phyloP scores from a whole-genome alignment of 176 grass and related monocot genomes.

The Areca catechu region DNA sequence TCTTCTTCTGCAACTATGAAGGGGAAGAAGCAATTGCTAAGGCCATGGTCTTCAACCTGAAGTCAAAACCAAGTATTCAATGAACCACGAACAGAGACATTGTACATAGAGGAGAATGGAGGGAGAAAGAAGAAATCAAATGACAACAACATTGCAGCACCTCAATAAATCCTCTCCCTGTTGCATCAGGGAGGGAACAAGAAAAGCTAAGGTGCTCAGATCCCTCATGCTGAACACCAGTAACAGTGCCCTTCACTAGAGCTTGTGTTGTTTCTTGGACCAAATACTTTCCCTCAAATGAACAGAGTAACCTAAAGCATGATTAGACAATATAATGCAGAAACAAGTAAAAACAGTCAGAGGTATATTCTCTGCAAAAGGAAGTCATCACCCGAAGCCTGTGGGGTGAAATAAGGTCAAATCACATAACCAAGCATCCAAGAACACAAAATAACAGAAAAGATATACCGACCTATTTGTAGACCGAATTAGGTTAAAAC shows the following conservation, averaged over 20 bases:
- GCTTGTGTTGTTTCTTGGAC: slow-evolving; percentile 48
- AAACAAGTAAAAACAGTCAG: neutral
- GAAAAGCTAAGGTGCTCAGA: slow-evolving; percentile 64
- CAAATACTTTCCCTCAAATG: slow-evolving; percentile 74
- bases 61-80: neutral
- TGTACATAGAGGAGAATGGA: slow-evolving; percentile 19
- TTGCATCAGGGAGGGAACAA: slow-evolving; percentile 58
- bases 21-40: slow-evolving; percentile 66
- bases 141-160: slow-evolving; percentile 16
- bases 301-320: slow-evolving; percentile 67
- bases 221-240: slow-evolving; percentile 24
- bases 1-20: slow-evolving; percentile 66
- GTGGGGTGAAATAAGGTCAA: neutral
- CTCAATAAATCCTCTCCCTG: slow-evolving; percentile 89
- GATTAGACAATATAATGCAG: slow-evolving; percentile 1
- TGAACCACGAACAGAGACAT: neutral
- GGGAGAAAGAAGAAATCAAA: slow-evolving; percentile 1
- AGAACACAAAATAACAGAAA: neutral
- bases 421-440: neutral
- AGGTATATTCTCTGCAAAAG: neutral
- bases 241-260: slow-evolving; percentile 22
- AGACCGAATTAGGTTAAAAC: slow-evolving; percentile 60
- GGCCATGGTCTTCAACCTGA: slow-evolving; percentile 48
- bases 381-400: neutral
- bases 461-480: slow-evolving; percentile 43